Base-by-base conservation (phyloP, 2,329 filamentous ascomycete species). In the Amauroascus verrucosus region DNA sequence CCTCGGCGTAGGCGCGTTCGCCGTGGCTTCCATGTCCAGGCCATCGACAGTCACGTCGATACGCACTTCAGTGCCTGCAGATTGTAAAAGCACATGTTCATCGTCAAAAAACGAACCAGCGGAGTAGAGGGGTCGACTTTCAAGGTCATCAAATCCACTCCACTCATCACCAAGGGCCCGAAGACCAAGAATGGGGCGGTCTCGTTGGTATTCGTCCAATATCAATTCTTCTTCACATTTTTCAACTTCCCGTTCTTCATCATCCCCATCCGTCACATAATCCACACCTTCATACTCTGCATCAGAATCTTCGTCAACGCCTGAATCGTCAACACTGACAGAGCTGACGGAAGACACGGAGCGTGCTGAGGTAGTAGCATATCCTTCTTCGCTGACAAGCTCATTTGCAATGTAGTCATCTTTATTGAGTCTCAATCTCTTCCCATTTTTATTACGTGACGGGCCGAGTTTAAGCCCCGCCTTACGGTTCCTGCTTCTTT, bases 161-260 rank as follows among this genome's bases (percentile, higher is more conserved):
- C 79, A 85, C 37, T 65, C 62, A 51, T 65, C 62, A 60, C 64
- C 47, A 65, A 57, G 57, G 44, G 54, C 60, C 26, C 49, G 47
- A 1, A 24, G 6, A 0, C 16, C 41, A 16, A 59, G 54, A 41
- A 54, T 57, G 16, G 46, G 54, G 6, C 65, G 33, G 1, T 59
- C 61, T 24, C 67, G 61, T 40, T 69, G 66, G 54, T 66, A 64
- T 52, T 72, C 70, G 48, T 69, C 65, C 33, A 86, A 74, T 57
- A 90, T 87, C 61, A 84, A 80, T 67, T 82, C 77, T 73, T 89
- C 86, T 78, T 93, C 87, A 74, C 82, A 78, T 75, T 83, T 80
- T 64, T 85, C 79, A 53, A 91, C 81, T 75, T 86, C 81, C 59
- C 86, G 81, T 67, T 91, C 84, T 66, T 91, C 86, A 58, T 88